Evolutionary conservation across 345 rosid species (phyloP), one percentile per base, ranked within the genome.

Genomic region (Citrus inodora): DNA sequence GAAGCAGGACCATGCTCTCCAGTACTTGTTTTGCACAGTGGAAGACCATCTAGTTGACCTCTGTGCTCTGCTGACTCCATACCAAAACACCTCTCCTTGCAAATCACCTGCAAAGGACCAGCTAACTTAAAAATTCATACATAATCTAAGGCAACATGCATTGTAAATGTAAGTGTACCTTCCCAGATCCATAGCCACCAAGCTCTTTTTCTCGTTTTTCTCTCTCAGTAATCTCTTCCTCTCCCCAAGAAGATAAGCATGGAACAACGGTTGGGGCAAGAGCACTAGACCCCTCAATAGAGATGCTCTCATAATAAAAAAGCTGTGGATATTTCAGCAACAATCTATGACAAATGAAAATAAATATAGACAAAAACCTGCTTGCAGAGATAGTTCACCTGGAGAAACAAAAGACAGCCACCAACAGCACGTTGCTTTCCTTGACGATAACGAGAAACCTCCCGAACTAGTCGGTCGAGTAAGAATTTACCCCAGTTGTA

Each of bases 401-500:
- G 89, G 32, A 87, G 89, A 80, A 87, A 84, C 75, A 87, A 77
- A 70, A 84, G 89, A 67, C 89, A 87, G 61, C 89, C 89, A 76
- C 89, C 87, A 70, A 84, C 87, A 25, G 87, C 89, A 63, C 75
- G 87, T 73, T 87, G 87, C 83, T 84, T 87, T 30, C 89, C 87
- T 71, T 87, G 86, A 61, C 67, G 83, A 82, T 82, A 87, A 40
- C 85, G 89, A 70, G 89, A 76, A 59, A 82, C 86, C 74, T 87
- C 86, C 58, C 84, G 87, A 48, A 82, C 89, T 70, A 87, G 81
- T 61, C 87, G 85, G 53, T 87, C 85, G 58, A 87, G 89, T 69
- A 84, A 82, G 78, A 87, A 87, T 32, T 87, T 87, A 37, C 89
- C 89, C 89, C 89, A 87, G 67, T 87, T 87, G 73, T 80, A 81